These are phyloP conservation scores for Suillus subalutaceus DNA, from an alignment of 768 basidiomycete species.

Conservation along the genomic window DNA sequence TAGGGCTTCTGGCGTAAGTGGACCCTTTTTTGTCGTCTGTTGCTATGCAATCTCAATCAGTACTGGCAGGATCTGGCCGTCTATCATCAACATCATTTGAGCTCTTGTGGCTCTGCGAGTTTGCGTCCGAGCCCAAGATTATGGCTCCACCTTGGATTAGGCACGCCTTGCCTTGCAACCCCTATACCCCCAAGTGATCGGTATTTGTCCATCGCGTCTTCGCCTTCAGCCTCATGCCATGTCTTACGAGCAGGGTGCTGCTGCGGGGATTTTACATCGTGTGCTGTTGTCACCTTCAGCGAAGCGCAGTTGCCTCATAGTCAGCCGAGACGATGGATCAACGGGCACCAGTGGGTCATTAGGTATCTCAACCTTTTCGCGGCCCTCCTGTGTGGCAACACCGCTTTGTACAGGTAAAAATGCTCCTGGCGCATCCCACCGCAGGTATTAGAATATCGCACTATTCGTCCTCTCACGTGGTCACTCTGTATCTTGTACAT, in stretches of 20 bases:
- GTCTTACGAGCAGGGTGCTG: not conserved
- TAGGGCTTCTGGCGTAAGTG: constrained; percentile 44
- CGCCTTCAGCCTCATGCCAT: not conserved
- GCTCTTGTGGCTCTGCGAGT: not conserved
- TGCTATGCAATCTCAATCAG: not conserved
- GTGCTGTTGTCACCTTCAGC: too few relatives aligned
- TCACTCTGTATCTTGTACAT: not conserved
- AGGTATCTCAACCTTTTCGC: not conserved
- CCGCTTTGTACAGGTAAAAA: not conserved
- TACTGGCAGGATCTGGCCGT: constrained; percentile 43
- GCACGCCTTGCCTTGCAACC: constrained; percentile 5
- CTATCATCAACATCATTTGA: constrained; percentile 44
- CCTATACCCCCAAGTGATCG: not conserved
- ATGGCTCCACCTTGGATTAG: not conserved
- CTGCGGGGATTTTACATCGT: not conserved
- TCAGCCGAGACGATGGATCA: not conserved
- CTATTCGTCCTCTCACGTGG: not conserved
- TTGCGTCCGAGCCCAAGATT: not conserved
- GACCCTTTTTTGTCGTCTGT: not conserved
- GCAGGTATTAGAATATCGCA: not conserved
- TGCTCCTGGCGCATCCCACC: not conserved
- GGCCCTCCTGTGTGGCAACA: not conserved
- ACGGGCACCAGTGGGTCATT: not conserved
- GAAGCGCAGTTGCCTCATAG: not conserved
- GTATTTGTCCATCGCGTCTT: not conserved